phyloP scores from a whole-genome alignment of 768 basidiomycete genomes.

The Stropharia rugosoannulata region DNA sequence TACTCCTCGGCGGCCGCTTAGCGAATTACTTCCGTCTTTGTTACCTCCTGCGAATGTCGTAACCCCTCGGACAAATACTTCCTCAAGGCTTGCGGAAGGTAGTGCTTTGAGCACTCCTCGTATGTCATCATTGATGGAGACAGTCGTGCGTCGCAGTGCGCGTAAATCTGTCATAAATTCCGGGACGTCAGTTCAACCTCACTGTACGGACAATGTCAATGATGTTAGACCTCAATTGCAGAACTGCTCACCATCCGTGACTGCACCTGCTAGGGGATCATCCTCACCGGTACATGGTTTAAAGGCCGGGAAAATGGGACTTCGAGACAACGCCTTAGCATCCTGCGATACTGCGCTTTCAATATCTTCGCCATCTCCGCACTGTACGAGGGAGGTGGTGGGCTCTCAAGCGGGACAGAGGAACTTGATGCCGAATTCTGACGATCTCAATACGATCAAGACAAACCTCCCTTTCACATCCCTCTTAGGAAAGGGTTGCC shows the following conservation, averaged over 20 bases:
- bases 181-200: too few relatives aligned
- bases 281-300: too few relatives aligned
- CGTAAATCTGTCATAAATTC: too few relatives aligned
- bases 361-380: too few relatives aligned
- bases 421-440: neutral
- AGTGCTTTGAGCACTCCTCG: neutral
- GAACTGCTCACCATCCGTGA: too few relatives aligned
- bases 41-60: neutral
- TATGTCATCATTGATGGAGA: neutral
- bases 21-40: constrained; percentile 1
- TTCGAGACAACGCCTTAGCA: too few relatives aligned
- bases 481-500: constrained; percentile 18
- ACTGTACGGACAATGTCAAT: too few relatives aligned
- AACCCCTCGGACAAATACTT: neutral
- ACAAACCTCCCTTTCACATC: constrained; percentile 1
- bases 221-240: too few relatives aligned
- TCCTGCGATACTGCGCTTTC: too few relatives aligned
- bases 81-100: neutral
- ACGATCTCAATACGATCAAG: neutral
- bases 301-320: too few relatives aligned
- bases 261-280: too few relatives aligned
- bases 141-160: neutral
- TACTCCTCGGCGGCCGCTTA: neutral
- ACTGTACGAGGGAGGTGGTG: neutral
- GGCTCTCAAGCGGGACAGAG: neutral